Conservation (phyloP, 129 eudicot genomes). For the carrot (Daucus carota) region DNA sequence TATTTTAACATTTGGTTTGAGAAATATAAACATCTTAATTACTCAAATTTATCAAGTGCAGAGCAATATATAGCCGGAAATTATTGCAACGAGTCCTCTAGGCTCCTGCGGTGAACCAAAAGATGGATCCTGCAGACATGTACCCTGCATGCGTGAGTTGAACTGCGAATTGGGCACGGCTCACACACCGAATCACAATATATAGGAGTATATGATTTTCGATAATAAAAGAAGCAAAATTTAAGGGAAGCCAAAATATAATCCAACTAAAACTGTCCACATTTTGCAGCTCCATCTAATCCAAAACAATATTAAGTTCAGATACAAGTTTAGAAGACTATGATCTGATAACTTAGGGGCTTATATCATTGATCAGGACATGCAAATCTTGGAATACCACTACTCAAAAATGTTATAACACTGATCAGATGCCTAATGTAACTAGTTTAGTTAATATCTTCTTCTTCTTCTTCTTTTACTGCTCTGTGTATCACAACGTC, state of each 20-base stretch:
- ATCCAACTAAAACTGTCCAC: not conserved
- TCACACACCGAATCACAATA: too few species aligned
- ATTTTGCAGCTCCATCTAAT: not conserved
- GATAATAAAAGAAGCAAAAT: not conserved
- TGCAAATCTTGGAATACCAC: not conserved
- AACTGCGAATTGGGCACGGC: too few species aligned
- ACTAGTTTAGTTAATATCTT: not conserved
- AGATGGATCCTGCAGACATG: too few species aligned
- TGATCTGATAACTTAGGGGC: not conserved
- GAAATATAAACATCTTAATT: too few species aligned
- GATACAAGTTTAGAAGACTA: too few species aligned
- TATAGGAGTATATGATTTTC: too few species aligned
- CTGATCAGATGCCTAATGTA: not conserved
- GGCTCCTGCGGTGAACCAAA: too few species aligned
- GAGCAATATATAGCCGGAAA: too few species aligned
- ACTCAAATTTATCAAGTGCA: too few species aligned
- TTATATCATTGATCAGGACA: not conserved
- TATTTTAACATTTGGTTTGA: too few species aligned
- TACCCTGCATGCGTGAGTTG: too few species aligned
- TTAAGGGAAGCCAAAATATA: not conserved
- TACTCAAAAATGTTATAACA: not conserved
- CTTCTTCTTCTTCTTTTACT: not conserved
- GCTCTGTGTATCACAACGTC: not conserved
- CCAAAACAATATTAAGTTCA: not conserved
- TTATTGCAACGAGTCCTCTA: too few species aligned